phyloP scores from a whole-genome alignment of 352 stramenopile species.

The Lagenidium sp. region DNA sequence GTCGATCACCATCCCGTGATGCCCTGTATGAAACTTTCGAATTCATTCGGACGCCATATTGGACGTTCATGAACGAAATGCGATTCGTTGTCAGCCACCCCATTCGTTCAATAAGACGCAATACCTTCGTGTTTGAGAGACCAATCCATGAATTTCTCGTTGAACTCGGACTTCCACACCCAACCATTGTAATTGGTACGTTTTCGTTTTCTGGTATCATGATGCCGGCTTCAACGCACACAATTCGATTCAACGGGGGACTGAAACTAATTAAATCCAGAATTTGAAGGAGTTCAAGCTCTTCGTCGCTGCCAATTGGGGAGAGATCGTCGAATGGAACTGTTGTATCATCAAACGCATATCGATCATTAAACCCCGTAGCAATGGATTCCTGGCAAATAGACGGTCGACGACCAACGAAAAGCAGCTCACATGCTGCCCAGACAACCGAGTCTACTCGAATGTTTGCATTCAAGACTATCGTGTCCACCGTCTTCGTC shows the following conservation, averaged over 20 bases:
- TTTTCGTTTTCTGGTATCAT: too few relatives aligned
- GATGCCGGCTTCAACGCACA: slow-evolving; percentile 6
- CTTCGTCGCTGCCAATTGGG: slow-evolving; percentile 2
- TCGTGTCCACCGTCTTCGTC: slow-evolving; percentile 1
- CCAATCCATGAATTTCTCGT: slow-evolving; percentile 7
- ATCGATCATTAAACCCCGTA: slow-evolving; percentile 5
- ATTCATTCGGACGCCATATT: slow-evolving; percentile 11
- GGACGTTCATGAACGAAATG: slow-evolving; percentile 7
- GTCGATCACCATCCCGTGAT: too few relatives aligned
- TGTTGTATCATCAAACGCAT: slow-evolving; percentile 4
- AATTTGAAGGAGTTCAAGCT: slow-evolving; percentile 6
- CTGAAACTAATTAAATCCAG: slow-evolving; percentile 11
- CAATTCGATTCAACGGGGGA: slow-evolving; percentile 6
- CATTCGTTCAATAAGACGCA: slow-evolving; percentile 2
- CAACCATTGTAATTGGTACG: slow-evolving; percentile 2
- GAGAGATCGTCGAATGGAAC: slow-evolving; percentile 4
- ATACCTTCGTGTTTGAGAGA: slow-evolving; percentile 2
- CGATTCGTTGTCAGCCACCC: slow-evolving; percentile 11
- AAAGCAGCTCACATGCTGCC: slow-evolving; percentile 5
- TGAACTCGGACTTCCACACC: slow-evolving; percentile 7
- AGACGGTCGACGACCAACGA: slow-evolving; percentile 1
- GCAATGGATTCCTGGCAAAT: slow-evolving; percentile 13
- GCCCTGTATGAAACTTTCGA: slow-evolving; percentile 8
- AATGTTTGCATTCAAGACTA: slow-evolving; percentile 6
- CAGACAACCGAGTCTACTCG: slow-evolving; percentile 8